Evolutionary conservation across 768 basidiomycete species (phyloP).

Genomic region (Boletellus ananas): DNA sequence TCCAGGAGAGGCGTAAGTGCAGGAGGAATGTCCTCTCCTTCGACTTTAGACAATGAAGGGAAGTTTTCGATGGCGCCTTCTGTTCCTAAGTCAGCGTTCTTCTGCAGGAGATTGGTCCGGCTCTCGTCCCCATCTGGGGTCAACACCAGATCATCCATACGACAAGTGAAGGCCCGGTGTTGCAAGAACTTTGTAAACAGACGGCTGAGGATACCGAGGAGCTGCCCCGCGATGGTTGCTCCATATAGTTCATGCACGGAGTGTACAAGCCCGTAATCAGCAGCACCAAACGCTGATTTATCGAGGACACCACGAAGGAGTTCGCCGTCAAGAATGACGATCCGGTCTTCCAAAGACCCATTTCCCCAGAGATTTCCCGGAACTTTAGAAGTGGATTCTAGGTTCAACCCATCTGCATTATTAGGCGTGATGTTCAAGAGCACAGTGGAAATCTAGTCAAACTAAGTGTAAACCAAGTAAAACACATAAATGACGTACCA

Average conservation of each 20-base stretch:
- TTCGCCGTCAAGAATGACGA: slow-evolving; percentile 90
- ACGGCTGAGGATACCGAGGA: slow-evolving; percentile 90
- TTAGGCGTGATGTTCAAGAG: slow-evolving; percentile 86
- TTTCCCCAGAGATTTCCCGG: slow-evolving; percentile 82
- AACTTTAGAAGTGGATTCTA: slow-evolving; percentile 85
- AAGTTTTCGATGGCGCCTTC: slow-evolving; percentile 89
- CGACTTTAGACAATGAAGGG: slow-evolving; percentile 59
- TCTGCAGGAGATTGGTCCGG: slow-evolving; percentile 62
- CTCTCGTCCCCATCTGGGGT: slow-evolving; percentile 75
- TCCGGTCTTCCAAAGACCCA: slow-evolving; percentile 77
- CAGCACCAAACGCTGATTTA: slow-evolving; percentile 96
- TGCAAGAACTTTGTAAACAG: slow-evolving; percentile 97
- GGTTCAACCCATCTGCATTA: slow-evolving; percentile 75
- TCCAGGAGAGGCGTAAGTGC: slow-evolving; percentile 70
- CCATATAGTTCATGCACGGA: slow-evolving; percentile 97
- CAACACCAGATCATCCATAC: slow-evolving; percentile 95
- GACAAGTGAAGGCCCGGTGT: slow-evolving; percentile 94
- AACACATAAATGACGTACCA: slow-evolving; percentile 49
- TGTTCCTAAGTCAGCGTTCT: slow-evolving; percentile 71
- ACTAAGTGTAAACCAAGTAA: not conserved
- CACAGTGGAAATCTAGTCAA: slow-evolving; percentile 82
- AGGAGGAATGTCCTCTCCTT: slow-evolving; percentile 50
- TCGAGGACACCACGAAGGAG: slow-evolving; percentile 92
- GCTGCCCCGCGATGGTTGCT: slow-evolving; percentile 79
- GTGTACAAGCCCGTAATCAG: slow-evolving; percentile 94